phyloP scores from a whole-genome alignment of 1,139 yeast genomes.

The Yamadazyma diospyri region DNA sequence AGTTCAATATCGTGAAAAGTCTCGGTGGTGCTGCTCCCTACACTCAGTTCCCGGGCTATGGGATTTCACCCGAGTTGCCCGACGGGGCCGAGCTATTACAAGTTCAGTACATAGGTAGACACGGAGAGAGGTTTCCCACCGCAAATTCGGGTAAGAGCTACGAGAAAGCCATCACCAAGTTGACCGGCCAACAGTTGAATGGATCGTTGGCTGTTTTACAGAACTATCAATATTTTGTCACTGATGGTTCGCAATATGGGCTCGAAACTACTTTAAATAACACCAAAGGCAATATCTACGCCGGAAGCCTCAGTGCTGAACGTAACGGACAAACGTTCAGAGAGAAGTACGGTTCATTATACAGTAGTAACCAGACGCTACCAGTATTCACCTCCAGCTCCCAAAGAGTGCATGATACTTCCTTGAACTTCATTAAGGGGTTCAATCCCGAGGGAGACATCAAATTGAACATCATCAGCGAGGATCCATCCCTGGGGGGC shows the following conservation, averaged over 20 bases:
- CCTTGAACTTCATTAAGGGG: constrained; percentile 31
- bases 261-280: constrained; percentile 29
- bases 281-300: constrained; percentile 21
- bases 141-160: constrained; percentile 23
- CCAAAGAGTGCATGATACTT: constrained; percentile 28
- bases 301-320: constrained; percentile 31
- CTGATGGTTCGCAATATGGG: constrained; percentile 23
- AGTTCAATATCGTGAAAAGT: constrained; percentile 39
- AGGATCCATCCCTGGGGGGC: constrained; percentile 25
- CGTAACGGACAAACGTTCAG: constrained; percentile 35
- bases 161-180: constrained; percentile 16
- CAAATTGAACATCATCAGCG: constrained; percentile 24
- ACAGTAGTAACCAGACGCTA: constrained; percentile 16
- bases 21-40: constrained; percentile 51
- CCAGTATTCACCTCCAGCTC: constrained; percentile 36
- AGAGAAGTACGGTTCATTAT: constrained; percentile 29
- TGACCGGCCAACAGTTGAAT: constrained; percentile 16
- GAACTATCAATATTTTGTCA: constrained; percentile 31
- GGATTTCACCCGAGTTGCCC: constrained; percentile 48
- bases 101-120: constrained; percentile 62
- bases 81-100: constrained; percentile 54
- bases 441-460: constrained; percentile 27
- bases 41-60: constrained; percentile 41
- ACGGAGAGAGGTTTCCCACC: constrained; percentile 71
- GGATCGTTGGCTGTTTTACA: constrained; percentile 33